Base-by-base conservation (phyloP, 2,329 filamentous ascomycete genomes). In the Chaetoscypha palmicola region DNA sequence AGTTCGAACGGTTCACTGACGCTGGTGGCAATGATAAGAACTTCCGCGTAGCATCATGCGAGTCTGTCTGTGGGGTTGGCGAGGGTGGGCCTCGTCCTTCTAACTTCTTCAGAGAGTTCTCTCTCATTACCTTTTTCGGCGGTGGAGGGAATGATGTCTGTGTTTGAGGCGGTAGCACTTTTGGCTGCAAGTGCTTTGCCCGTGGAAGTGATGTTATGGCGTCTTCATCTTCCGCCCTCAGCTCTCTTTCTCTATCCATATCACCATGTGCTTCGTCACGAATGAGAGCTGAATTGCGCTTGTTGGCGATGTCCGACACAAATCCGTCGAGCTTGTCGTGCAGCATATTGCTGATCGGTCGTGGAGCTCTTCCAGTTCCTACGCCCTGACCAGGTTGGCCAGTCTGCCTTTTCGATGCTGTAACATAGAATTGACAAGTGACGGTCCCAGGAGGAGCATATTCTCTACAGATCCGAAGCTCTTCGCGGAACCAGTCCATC, bases 401-500 rank as follows among this genome's bases (percentile, higher is more conserved):
- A 20, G 53, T 48, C 24, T 60, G 57, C 48, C 60, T 52, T 54
- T 85, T 83, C 5, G 88, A 77, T 1, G 83, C 79, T 0, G 91
- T 97, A 53, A 96, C 86, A 66, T 88, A 96, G 70, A 96, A 96
- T 62, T 94, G 90, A 69, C 90, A 96, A 19, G 86, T 86, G 7
- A 96, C 86, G 22, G 86, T 84, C 60, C 92, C 87, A 0, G 86
- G 85, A 1, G 91, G 91, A 8, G 91, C 90, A 38, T 81, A 83
- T 64, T 96, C 87, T 56, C 88, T 79, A 66, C 91, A 95, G 57
- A 96, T 94, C 37, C 89, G 79, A 46, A 96, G 72, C 64, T 96
- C 91, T 66, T 96, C 90, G 53, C 87, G 86, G 72, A 96, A 97
- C 91, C 91, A 97, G 62, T 96, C 88, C 81, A 97, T 88, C 1